Evolutionary conservation across 2,329 filamentous ascomycete species (phyloP).

Genomic region (Dothideomycetes sp.): DNA sequence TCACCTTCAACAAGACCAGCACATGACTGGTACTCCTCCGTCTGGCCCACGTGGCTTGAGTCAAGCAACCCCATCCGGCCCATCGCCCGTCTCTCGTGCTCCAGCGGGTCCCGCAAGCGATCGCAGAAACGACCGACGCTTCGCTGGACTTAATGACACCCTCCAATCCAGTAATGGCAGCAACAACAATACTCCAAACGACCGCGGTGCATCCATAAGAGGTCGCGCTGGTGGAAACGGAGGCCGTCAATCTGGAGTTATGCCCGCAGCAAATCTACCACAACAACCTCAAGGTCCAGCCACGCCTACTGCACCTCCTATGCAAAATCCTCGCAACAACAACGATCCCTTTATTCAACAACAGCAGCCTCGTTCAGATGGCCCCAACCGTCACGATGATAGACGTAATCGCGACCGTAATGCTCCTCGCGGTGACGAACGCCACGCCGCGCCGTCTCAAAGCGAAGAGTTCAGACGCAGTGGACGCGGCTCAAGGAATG

Average conservation of each 20-base stretch:
- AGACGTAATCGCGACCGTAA: background rate
- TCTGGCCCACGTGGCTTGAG: conserved; percentile 22
- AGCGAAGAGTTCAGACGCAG: conserved; percentile 17
- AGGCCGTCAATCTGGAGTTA: conserved; percentile 1
- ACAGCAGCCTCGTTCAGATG: conserved; percentile 14
- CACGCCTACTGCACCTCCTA: no score
- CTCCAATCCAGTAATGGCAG: conserved; percentile 9
- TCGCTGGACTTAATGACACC: conserved; percentile 21
- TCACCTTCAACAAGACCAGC: background rate
- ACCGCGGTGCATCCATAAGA: conserved; percentile 14
- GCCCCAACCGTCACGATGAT: background rate
- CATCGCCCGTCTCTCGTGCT: conserved; percentile 21
- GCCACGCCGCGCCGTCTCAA: conserved; percentile 19
- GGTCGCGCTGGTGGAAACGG: conserved; percentile 1
- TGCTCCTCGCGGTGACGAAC: conserved; percentile 12
- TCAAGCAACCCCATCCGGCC: conserved; percentile 20
- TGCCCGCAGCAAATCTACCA: background rate
- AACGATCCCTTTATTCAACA: background rate
- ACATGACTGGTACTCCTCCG: conserved; percentile 19
- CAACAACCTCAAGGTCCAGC: background rate
- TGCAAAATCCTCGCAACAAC: conserved; percentile 5
- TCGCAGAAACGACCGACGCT: conserved; percentile 21
- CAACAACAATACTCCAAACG: background rate
- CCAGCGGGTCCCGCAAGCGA: conserved; percentile 16
- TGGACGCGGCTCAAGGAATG: conserved; percentile 14